A percentile compares a stretch with the other conserved stretches of the same genome.
Conservation (phyloP, 1,284 basidiomycete species). For the Fistulina hepatica region DNA sequence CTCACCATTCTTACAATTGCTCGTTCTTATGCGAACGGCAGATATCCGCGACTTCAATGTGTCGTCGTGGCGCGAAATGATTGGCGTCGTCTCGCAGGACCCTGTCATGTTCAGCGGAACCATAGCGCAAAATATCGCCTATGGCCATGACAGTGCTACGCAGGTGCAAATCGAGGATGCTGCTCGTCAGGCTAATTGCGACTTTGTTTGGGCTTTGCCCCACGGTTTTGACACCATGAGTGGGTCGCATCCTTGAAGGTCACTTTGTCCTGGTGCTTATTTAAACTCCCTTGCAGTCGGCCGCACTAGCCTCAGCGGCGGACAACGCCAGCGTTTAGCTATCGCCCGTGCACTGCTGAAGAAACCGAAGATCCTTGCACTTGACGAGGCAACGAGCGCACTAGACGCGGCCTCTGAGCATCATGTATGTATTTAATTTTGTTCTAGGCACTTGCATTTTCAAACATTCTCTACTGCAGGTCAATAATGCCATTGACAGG, state of each 20-base stretch:
- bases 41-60: conserved; percentile 80
- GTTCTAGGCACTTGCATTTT: background rate
- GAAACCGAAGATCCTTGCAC: conserved; percentile 70
- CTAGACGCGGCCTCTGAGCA: conserved; percentile 87
- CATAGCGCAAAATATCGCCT: conserved; percentile 89
- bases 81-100: conserved; percentile 82
- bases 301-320: conserved; percentile 63
- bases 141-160: conserved; percentile 45
- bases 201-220: conserved; percentile 90
- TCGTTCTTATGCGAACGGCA: conserved; percentile 17
- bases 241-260: conserved; percentile 14
- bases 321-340: conserved; percentile 62
- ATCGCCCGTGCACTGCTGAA: conserved; percentile 79
- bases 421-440: conserved; percentile 29
- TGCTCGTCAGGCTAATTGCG: conserved; percentile 86
- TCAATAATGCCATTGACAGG: conserved; percentile 86
- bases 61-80: conserved; percentile 75
- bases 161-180: conserved; percentile 74
- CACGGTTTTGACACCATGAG: conserved; percentile 43
- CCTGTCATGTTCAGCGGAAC: conserved; percentile 79
- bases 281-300: conserved; percentile 39
- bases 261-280: conserved; percentile 5
- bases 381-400: conserved; percentile 80
- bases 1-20: conserved; percentile 8
- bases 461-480: conserved; percentile 28